Percentiles rank a stretch among this genome's conserved stretches.
phyloP scores from a whole-genome alignment of 306 rosid species.

The Vigna angularis region DNA sequence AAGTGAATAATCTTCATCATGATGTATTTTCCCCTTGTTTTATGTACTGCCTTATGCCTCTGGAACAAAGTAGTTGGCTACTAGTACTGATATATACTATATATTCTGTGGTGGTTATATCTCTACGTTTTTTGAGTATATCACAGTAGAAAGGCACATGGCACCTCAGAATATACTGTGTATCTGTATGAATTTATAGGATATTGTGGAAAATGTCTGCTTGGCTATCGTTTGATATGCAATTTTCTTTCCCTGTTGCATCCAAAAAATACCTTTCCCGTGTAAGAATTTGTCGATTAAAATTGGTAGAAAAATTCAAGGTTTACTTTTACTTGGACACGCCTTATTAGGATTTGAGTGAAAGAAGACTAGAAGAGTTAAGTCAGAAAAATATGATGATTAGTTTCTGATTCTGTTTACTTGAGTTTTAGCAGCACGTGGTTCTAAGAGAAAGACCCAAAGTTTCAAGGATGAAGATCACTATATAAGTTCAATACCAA shows the following conservation, averaged over 20 bases:
- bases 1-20: neutral
- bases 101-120: too few species aligned
- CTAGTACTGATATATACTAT: too few species aligned
- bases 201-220: neutral
- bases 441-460: slow-evolving; percentile 73
- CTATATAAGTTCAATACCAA: slow-evolving; percentile 85
- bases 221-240: neutral
- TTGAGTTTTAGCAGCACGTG: slow-evolving; percentile 52
- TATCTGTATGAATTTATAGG: too few species aligned
- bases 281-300: slow-evolving; percentile 25
- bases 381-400: neutral
- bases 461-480: slow-evolving; percentile 83
- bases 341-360: slow-evolving; percentile 37
- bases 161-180: too few species aligned
- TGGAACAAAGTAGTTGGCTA: too few species aligned
- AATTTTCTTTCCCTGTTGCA: neutral
- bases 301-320: slow-evolving; percentile 16
- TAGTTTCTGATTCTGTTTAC: slow-evolving; percentile 40
- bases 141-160: too few species aligned
- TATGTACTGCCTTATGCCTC: neutral
- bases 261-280: neutral
- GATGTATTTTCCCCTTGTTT: slow-evolving; percentile 4
- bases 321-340: slow-evolving; percentile 22
- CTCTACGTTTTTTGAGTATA: too few species aligned
- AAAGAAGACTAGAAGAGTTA: neutral